These are phyloP conservation scores for Penicillium ochrochloron DNA, from an alignment of 495 filamentous ascomycete species.

Conservation along the genomic window DNA sequence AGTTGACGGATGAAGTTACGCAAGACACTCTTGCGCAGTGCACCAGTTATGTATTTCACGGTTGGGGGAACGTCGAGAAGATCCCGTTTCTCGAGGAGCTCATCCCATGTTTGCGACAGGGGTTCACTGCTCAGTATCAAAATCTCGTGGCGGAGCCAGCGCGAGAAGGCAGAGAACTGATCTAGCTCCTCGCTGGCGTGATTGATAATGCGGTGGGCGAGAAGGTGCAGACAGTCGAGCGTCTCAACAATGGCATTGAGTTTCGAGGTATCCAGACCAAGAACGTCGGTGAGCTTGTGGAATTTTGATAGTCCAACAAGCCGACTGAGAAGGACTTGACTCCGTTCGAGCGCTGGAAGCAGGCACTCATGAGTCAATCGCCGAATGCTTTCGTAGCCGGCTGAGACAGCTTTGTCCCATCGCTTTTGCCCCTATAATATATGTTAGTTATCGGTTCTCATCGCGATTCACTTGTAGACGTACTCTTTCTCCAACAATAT, in stretches of 20 bases:
- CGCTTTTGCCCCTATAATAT: constrained; percentile 79
- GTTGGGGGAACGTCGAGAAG: constrained; percentile 52
- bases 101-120: constrained; percentile 50
- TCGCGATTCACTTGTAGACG: constrained; percentile 19
- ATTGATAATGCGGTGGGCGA: constrained; percentile 74
- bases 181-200: constrained; percentile 75
- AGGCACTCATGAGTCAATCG: constrained; percentile 83
- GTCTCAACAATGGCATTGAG: constrained; percentile 68
- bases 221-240: constrained; percentile 72
- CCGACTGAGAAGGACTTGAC: constrained; percentile 78
- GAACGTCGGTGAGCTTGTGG: constrained; percentile 66
- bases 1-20: constrained; percentile 49
- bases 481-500: constrained; percentile 84
- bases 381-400: constrained; percentile 76
- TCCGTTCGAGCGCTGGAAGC: constrained; percentile 83
- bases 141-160: constrained; percentile 86
- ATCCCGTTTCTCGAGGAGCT: constrained; percentile 51
- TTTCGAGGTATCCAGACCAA: constrained; percentile 65
- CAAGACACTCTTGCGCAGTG: constrained; percentile 53
- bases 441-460: constrained; percentile 17
- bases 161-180: constrained; percentile 77
- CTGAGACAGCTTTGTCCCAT: constrained; percentile 86
- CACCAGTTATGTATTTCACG: constrained; percentile 57
- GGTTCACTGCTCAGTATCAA: constrained; percentile 58
- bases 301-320: constrained; percentile 87